Conservation (phyloP, 2,329 filamentous ascomycete species). For the Penicillium thymicola region DNA sequence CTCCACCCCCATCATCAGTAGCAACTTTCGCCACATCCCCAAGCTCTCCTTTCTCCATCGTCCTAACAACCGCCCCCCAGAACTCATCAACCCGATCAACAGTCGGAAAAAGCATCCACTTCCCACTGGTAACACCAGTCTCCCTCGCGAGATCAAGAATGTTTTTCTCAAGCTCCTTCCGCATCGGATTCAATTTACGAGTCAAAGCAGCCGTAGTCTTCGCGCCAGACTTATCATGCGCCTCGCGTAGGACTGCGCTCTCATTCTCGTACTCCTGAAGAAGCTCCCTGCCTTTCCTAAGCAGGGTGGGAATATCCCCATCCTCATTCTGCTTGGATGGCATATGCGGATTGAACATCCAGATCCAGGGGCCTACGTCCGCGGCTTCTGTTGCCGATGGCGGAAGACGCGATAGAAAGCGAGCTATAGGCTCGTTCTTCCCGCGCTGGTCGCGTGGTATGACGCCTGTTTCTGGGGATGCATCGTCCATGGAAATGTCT, state of each 20-base stretch:
- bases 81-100: constrained; percentile 21
- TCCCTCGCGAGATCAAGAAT: constrained; percentile 61
- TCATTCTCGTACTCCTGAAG: constrained; percentile 49
- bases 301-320: constrained; percentile 48
- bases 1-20: constrained; percentile 45
- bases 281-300: constrained; percentile 54
- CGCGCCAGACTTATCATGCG: constrained; percentile 44
- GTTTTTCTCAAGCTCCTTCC: constrained; percentile 48
- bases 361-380: constrained; percentile 64
- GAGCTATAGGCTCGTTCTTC: constrained; percentile 58
- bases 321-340: constrained; percentile 41
- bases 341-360: constrained; percentile 60
- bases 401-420: constrained; percentile 66
- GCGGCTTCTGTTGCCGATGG: constrained; percentile 58
- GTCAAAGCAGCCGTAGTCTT: constrained; percentile 33
- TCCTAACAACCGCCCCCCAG: constrained; percentile 63
- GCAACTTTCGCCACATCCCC: constrained; percentile 73
- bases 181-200: constrained; percentile 41
- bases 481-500: not conserved
- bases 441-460: constrained; percentile 14
- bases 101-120: constrained; percentile 44
- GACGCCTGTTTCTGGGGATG: not conserved
- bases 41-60: constrained; percentile 65
- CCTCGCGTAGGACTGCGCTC: constrained; percentile 49
- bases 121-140: constrained; percentile 61